Percentiles rank a stretch among this genome's conserved stretches.
phyloP scores from a whole-genome alignment of 2,329 filamentous ascomycete genomes.

The Colletotrichum acutatum region DNA sequence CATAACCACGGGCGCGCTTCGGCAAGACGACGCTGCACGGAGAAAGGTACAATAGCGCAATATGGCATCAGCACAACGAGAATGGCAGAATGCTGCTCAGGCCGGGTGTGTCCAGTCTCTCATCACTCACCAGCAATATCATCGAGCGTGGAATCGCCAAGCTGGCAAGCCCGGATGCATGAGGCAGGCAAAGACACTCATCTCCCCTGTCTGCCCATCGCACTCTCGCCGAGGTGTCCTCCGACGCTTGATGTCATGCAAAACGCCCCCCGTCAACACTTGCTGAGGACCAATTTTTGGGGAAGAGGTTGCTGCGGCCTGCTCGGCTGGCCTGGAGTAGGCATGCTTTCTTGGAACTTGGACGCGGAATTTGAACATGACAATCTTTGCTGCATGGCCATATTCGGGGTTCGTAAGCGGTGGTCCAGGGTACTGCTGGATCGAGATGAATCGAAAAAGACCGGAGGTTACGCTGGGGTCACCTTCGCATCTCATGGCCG shows the following conservation, averaged over 20 bases:
- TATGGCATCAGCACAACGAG: slow-evolving; percentile 31
- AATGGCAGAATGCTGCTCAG: slow-evolving; percentile 30
- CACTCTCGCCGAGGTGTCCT: slow-evolving; percentile 23
- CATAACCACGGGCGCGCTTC: slow-evolving; percentile 24
- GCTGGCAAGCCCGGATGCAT: slow-evolving; percentile 34
- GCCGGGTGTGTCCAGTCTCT: slow-evolving; percentile 13
- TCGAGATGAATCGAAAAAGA: slow-evolving; percentile 31
- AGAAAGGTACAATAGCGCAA: slow-evolving; percentile 25
- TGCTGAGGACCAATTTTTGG: slow-evolving; percentile 15
- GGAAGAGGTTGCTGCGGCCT: not conserved
- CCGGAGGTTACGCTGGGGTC: slow-evolving; percentile 14
- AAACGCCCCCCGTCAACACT: slow-evolving; percentile 10
- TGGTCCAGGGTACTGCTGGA: slow-evolving; percentile 17
- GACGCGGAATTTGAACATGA: slow-evolving; percentile 22
- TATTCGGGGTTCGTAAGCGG: slow-evolving; percentile 22
- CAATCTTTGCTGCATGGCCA: slow-evolving; percentile 18
- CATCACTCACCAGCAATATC: slow-evolving; percentile 12
- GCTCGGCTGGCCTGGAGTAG: slow-evolving; percentile 2
- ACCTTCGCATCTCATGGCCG: slow-evolving; percentile 20
- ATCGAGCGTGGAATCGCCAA: slow-evolving; percentile 25
- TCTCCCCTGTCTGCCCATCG: slow-evolving; percentile 26
- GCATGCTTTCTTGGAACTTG: slow-evolving; percentile 1
- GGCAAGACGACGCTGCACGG: slow-evolving; percentile 30
- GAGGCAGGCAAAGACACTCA: slow-evolving; percentile 33
- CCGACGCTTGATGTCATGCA: slow-evolving; percentile 33